Evolutionary conservation across 768 basidiomycete genomes (phyloP), one percentile per base, ranked within the genome.

Genomic region (Phylloporus scabripes): DNA sequence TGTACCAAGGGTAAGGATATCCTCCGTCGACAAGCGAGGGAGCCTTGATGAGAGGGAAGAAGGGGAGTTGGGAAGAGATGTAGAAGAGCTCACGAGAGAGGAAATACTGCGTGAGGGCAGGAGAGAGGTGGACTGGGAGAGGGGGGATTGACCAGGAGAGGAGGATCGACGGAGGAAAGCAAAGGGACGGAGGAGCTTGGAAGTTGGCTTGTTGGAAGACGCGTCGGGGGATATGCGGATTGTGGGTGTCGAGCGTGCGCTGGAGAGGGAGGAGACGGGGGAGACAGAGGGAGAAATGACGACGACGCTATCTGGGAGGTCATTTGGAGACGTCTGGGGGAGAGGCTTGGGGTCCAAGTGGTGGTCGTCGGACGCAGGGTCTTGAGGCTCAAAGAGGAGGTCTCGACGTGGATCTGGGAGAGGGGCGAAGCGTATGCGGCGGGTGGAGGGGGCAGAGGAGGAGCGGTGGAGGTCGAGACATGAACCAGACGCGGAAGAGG

Each of bases 371-470:
- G 63, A 65, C 51, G 71, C 61, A 15, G 39, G n/a, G n/a, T 28
- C 39, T 6, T 26, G 17, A 10, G 15, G 2, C 17, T 11, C 18
- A 23, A 17, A 5, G 1, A 10, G 21, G 55, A 71, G 54, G 52
- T 77, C 74, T 44, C 79, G 74, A 20, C 79, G 74, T 1, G 87
- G 86, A 57, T 87, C 85, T 1, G 92, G 92, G 15, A 93, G 77
- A 1, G 92, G 92, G 0, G 92, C 91, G 54, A 93, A 93, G 52
- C 87, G 80, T 51, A 93, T 92, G 31, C 57, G 64, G 23, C 62
- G 66, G 9, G 57, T 49, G 31, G 57, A 54, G 0, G 44, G 46
- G 0, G 53, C 14, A n/a, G 56, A 50, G 7, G 54, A 46, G 4
- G 48, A 50, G n/a, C 38, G 41, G n/a, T 28, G 50, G 3, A 50